Conservation (phyloP, 1,139 yeast genomes). For the Schizosaccharomyces versatilis region DNA sequence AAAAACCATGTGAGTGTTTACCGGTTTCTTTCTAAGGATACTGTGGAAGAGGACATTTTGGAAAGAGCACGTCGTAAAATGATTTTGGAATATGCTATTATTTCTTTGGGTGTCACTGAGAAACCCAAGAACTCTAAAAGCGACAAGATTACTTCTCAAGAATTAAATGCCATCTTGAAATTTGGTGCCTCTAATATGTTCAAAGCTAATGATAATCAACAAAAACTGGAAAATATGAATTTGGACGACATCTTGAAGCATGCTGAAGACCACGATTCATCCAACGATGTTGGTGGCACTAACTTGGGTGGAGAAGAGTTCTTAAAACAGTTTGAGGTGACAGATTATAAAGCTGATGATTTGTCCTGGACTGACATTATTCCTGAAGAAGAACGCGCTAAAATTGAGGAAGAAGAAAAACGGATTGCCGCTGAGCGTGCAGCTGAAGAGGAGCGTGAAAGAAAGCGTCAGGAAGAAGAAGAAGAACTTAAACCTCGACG, state of each 20-base stretch:
- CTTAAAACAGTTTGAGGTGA: conserved; percentile 86
- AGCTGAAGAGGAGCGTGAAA: conserved; percentile 68
- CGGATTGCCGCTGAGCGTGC: conserved; percentile 69
- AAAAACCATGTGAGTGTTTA: conserved; percentile 85
- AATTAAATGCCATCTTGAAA: conserved; percentile 75
- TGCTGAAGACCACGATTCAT: conserved; percentile 91
- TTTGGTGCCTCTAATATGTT: conserved; percentile 99
- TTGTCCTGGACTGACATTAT: conserved; percentile 98
- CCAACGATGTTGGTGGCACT: conserved; percentile 94
- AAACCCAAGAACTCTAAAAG: conserved; percentile 13
- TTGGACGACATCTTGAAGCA: conserved; percentile 87
- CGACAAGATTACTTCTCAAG: conserved; percentile 51
- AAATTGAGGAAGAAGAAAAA: conserved; percentile 78
- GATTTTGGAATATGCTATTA: conserved; percentile 94
- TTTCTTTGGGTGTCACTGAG: conserved; percentile 85
- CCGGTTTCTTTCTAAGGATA: conserved; percentile 86
- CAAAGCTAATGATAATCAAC: conserved; percentile 74
- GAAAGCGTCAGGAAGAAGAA: conserved; percentile 18
- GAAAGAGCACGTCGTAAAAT: conserved; percentile 94
- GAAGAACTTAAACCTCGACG: conserved; percentile 21
- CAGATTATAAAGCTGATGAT: conserved; percentile 83
- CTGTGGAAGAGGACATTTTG: conserved; percentile 88
- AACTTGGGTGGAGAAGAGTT: conserved; percentile 96
- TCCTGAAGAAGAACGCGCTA: conserved; percentile 78
- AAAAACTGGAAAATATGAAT: conserved; percentile 83